These are phyloP conservation scores for Picea abies DNA, from an alignment of 83 land plant species.

Conservation along the genomic window DNA sequence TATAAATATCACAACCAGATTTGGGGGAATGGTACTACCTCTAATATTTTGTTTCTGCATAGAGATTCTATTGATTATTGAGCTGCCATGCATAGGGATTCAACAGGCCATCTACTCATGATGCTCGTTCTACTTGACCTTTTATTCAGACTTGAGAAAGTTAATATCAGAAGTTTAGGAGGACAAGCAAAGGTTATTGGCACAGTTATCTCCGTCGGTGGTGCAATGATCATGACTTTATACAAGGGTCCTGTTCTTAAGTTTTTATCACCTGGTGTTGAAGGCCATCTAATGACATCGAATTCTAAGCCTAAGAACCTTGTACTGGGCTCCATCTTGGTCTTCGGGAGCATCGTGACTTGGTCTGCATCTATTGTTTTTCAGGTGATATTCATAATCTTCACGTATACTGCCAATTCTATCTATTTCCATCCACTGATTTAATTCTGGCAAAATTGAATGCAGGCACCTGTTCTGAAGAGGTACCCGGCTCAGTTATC, in stretches of 20 bases:
- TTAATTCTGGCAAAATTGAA: neutral
- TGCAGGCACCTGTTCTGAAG: neutral
- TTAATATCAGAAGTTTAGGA: neutral
- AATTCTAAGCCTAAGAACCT: slow-evolving; percentile 24
- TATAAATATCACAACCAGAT: neutral
- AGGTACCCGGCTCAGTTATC: slow-evolving; percentile 14
- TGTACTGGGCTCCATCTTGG: neutral
- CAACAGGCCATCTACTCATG: neutral
- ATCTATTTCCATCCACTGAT: no score
- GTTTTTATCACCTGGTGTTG: slow-evolving; percentile 36
- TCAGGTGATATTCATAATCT: neutral
- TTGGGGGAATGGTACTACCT: neutral
- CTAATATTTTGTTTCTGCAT: neutral
- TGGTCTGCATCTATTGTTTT: neutral
- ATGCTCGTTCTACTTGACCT: neutral
- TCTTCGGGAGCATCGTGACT: neutral
- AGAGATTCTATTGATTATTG: neutral
- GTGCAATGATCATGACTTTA: slow-evolving; percentile 9
- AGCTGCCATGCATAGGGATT: no score
- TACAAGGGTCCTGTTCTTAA: slow-evolving; percentile 19
- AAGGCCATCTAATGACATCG: slow-evolving; percentile 42
- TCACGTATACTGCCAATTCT: no score
- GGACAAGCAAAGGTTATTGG: slow-evolving; percentile 7
- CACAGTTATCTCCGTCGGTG: neutral
- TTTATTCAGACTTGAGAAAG: neutral